Base-by-base conservation (phyloP, 2,329 filamentous ascomycete species). In the Karstenula rhodostoma region DNA sequence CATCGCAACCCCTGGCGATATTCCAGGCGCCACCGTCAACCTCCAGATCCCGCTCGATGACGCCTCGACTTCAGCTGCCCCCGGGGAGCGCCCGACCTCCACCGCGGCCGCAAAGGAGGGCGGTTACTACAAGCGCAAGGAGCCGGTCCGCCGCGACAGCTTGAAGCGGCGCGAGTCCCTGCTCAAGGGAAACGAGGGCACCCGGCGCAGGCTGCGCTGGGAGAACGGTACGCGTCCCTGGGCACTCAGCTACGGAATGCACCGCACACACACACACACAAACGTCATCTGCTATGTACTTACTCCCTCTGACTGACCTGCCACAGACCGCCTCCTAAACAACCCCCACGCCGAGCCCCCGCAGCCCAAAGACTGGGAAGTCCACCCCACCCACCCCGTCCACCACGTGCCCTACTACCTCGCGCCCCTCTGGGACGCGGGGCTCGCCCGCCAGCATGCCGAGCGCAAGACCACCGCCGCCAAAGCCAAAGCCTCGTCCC, bases 171-270 rank as follows among this genome's bases (percentile, higher is more conserved):
- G 94, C 19, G 93, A 97, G 66, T 87, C 89, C 2, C 74, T 96
- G 55, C 83, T 95, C 33, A 96, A 93, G 81, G 94, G 94, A 58
- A 96, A 96, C 68, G 93, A 97, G 78, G 94, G 94, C 35, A 94
- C 88, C 70, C 87, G 94, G 37, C 89, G 94, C 71, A 85, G 94
- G 52, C 89, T 94, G 70, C 86, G 94, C 58, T 98, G 94, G 93
- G 95, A 99, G 82, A 99, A 98, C 78, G 92, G 93, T 96, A 75
- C 56, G 55, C 52, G 43, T 35, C 29, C 57, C 51, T 52, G 53
- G 46, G 55, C 56, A 22, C 51, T 56, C 58, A 49, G 60, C 63
- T 47, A 56, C 48, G 49, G 61, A 60, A 56, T 60, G n/a, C 60
- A 43, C 1, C 32, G 12, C 51, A 33, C 47, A 43, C 25, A 9